phyloP scores from a whole-genome alignment of 345 rosid genomes.

The Bruguiera gymnorhiza region DNA sequence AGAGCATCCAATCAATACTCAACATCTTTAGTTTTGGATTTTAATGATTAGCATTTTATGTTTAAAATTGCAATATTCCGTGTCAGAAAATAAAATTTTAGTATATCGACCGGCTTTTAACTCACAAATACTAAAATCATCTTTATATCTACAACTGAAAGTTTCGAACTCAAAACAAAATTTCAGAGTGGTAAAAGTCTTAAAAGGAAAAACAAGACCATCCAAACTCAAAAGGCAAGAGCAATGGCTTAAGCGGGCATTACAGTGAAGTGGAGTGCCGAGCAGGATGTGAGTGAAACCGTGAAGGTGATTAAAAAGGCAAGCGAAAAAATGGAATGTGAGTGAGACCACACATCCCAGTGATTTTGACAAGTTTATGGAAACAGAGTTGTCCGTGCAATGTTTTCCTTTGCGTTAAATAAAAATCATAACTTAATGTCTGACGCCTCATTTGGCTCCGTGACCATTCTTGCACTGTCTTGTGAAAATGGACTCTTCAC shows the following conservation, averaged over 20 bases:
- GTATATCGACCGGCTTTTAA: too few relatives aligned
- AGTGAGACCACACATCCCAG: constrained; percentile 16
- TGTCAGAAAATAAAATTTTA: too few relatives aligned
- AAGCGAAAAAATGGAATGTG: constrained; percentile 25
- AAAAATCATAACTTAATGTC: constrained; percentile 21
- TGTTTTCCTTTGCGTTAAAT: not conserved
- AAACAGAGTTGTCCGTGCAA: not conserved
- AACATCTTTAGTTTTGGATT: too few relatives aligned
- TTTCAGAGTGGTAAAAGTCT: too few relatives aligned
- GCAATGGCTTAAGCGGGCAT: not conserved
- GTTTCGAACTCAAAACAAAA: too few relatives aligned
- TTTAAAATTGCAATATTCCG: too few relatives aligned
- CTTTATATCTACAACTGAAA: too few relatives aligned
- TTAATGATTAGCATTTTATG: too few relatives aligned
- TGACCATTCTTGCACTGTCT: constrained; percentile 19
- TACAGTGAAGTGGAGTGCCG: not conserved
- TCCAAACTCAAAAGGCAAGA: too few relatives aligned
- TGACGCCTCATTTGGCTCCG: constrained; percentile 23
- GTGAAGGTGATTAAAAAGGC: not conserved
- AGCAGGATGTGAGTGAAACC: not conserved
- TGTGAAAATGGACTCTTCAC: constrained; percentile 10
- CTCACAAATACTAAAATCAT: too few relatives aligned
- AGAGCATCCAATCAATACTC: too few relatives aligned
- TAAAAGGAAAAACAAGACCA: too few relatives aligned
- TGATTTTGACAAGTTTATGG: constrained; percentile 8